Conservation (phyloP, 495 filamentous ascomycete species). For the Saxophila tyrrhenica region DNA sequence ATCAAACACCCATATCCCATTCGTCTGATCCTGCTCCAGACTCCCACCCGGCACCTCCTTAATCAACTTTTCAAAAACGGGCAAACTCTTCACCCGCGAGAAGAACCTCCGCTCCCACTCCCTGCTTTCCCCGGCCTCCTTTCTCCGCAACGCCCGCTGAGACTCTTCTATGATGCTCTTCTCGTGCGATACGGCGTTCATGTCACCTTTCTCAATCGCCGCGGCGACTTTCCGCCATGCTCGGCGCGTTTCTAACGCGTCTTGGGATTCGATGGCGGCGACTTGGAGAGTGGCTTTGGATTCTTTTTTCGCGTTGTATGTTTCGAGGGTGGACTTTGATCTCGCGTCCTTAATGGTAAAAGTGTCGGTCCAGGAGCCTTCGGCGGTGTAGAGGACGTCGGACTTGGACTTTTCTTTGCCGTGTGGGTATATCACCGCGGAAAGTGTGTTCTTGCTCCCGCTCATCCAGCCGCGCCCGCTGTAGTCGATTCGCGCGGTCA, state of each 20-base stretch:
- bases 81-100: constrained; percentile 43
- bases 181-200: constrained; percentile 64
- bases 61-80: constrained; percentile 48
- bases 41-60: constrained; percentile 39
- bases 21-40: constrained; percentile 56
- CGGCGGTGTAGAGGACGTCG: constrained; percentile 69
- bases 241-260: constrained; percentile 73
- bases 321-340: constrained; percentile 58
- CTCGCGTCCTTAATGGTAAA: constrained; percentile 69
- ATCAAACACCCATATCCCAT: constrained; percentile 83
- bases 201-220: constrained; percentile 68
- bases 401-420: constrained; percentile 59
- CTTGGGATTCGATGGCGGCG: constrained; percentile 67
- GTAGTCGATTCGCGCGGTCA: constrained; percentile 86
- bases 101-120: constrained; percentile 87
- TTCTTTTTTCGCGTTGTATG: constrained; percentile 51
- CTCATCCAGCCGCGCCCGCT: constrained; percentile 84
- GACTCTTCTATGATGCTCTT: constrained; percentile 86
- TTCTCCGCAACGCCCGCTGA: constrained; percentile 73
- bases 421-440: constrained; percentile 63
- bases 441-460: constrained; percentile 91
- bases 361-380: constrained; percentile 82
- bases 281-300: constrained; percentile 60
- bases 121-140: constrained; percentile 63
- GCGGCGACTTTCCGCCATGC: constrained; percentile 80